Conservation (phyloP, 139 green algal genomes). For the Tetraselmis chui region DNA sequence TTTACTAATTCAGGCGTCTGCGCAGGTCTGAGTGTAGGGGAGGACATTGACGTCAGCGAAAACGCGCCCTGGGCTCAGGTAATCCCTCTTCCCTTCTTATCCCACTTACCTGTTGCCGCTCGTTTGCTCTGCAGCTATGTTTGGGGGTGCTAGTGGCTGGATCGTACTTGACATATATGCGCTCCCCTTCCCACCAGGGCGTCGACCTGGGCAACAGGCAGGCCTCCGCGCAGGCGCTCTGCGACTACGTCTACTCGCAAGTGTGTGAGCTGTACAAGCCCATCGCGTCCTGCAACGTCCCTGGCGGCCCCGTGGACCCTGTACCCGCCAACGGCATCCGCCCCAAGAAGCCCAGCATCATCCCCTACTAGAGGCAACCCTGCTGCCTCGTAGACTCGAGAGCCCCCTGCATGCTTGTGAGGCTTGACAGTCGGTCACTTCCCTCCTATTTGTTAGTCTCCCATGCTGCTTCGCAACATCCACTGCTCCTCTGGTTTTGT, state of each 20-base stretch:
- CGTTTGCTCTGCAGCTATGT: neutral
- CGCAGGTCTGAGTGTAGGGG: neutral
- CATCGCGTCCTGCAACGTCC: neutral
- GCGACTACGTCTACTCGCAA: neutral
- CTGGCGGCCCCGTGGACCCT: neutral
- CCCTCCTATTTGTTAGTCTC: no score
- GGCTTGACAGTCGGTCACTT: no score
- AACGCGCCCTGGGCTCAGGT: neutral
- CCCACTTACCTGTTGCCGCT: neutral
- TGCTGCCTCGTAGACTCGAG: no score
- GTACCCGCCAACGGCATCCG: neutral
- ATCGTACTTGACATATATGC: no score
- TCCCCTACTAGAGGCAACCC: neutral
- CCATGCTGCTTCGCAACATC: no score
- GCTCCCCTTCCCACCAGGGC: no score
- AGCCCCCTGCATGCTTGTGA: no score
- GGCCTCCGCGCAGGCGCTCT: neutral
- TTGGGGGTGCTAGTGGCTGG: no score
- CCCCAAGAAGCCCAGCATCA: neutral
- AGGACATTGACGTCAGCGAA: neutral
- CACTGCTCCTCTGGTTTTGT: no score
- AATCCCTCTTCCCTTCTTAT: neutral
- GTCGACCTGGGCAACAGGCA: neutral
- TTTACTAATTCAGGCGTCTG: no score
- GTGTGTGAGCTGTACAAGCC: neutral